Evolutionary conservation across 768 basidiomycete genomes (phyloP).

Genomic region (Scleroderma bovista): DNA sequence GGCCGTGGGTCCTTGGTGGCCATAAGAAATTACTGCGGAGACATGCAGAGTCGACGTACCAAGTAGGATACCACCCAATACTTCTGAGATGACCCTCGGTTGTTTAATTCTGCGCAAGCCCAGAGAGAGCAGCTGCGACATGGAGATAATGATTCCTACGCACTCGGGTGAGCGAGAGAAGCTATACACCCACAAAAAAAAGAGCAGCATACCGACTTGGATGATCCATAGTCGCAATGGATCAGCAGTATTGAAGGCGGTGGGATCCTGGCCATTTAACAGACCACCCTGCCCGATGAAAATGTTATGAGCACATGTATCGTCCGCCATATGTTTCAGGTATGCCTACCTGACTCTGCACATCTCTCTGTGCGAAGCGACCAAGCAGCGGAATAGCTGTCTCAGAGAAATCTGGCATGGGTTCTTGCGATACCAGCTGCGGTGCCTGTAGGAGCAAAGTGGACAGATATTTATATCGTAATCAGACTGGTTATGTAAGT

Average conservation of each 20-base stretch:
- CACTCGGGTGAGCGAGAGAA: constrained; percentile 1
- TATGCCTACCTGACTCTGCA: constrained; percentile 25
- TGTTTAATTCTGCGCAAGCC: constrained; percentile 68
- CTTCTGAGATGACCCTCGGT: constrained; percentile 91
- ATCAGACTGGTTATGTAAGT: no score
- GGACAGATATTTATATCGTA: no score
- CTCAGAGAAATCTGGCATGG: constrained; percentile 43
- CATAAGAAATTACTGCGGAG: constrained; percentile 39
- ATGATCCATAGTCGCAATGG: constrained; percentile 76
- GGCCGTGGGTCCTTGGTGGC: constrained; percentile 39
- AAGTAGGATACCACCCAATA: constrained; percentile 84
- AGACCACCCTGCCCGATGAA: constrained; percentile 56
- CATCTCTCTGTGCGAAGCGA: constrained; percentile 16
- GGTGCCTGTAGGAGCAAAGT: background rate
- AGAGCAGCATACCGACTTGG: constrained; percentile 51
- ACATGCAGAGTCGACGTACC: constrained; percentile 38
- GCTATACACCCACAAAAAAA: background rate
- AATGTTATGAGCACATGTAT: background rate
- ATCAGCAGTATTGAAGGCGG: constrained; percentile 51
- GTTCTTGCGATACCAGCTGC: background rate
- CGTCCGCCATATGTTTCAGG: background rate
- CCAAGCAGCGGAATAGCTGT: constrained; percentile 28
- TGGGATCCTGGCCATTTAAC: constrained; percentile 71
- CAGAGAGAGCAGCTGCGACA: constrained; percentile 70
- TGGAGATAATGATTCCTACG: constrained; percentile 70